Conservation (phyloP, 371 early-diverging fungal species). For the Quaeritorhiza haematococci region DNA sequence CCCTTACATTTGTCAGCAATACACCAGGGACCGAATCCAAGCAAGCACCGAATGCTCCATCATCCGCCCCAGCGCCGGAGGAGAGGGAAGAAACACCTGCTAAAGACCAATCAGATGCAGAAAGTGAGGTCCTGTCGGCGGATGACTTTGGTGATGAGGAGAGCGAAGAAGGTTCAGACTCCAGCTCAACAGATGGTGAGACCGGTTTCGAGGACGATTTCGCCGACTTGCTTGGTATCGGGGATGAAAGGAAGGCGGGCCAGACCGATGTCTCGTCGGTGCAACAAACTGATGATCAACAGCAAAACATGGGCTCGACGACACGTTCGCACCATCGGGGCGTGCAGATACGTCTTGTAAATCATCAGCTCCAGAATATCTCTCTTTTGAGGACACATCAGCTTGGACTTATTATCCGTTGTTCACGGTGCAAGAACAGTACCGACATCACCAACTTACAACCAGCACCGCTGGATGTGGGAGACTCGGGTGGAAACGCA, state of each 20-base stretch:
- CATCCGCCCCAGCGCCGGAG: too few species aligned
- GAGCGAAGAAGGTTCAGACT: constrained; percentile 15
- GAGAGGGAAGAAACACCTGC: too few species aligned
- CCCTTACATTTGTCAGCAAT: not conserved
- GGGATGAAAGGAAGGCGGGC: constrained; percentile 10
- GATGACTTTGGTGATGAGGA: constrained; percentile 23
- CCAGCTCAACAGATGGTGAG: not conserved
- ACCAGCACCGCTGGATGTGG: too few species aligned
- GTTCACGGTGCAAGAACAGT: constrained; percentile 62
- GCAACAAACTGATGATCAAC: not conserved
- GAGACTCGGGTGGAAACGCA: too few species aligned
- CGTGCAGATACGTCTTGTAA: constrained; percentile 65
- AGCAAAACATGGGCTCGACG: not conserved
- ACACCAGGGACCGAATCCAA: not conserved
- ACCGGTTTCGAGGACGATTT: constrained; percentile 8
- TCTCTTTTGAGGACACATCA: constrained; percentile 56
- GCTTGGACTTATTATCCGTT: constrained; percentile 62
- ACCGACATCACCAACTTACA: constrained; percentile 6
- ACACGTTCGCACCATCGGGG: constrained; percentile 37
- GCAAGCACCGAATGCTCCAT: too few species aligned
- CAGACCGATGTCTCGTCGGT: constrained; percentile 2
- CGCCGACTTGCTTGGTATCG: constrained; percentile 15
- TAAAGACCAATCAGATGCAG: not conserved
- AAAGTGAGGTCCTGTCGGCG: constrained; percentile 1
- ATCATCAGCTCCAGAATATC: constrained; percentile 52